Evolutionary conservation across 2,329 filamentous ascomycete genomes (phyloP), one percentile per base, ranked within the genome.

Genomic region (Elsinoe ampelina): DNA sequence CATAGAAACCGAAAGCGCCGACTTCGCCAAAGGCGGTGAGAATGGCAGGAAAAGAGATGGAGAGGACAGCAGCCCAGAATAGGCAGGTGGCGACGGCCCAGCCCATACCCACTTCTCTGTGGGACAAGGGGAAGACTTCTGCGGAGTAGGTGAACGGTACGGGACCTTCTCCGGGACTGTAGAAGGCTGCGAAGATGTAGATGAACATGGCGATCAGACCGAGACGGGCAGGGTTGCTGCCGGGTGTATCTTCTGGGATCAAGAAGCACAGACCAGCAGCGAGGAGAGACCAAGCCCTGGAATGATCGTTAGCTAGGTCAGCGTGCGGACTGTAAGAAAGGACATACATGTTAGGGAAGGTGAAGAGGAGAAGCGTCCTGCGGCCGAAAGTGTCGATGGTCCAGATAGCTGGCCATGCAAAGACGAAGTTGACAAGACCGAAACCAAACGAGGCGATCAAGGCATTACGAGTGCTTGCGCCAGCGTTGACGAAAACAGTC

Each of bases 1-100:
- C 76, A 58, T 85, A 85, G 64, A 85, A 82, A 2, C 80, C 76
- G 62, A 85, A 84, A 1, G 80, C 78, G 5, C 78, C 78, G 2
- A 75, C 74, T 0, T 77, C 70, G 6, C 70, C 75, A 67, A 82
- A 73, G 4, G 71, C 75, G 10, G 55, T 54, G 15, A 78, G 66
- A 63, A 77, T 75, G 5, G 71, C 71, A 1, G 77, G 76, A 61
- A 77, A 78, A 1, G 75, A 74, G 22, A 80, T 70, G 1, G 74
- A 74, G n/a, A 80, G 67, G 2, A 79, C 71, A 3, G 73, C 69
- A 2, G 76, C 75, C 73, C 71, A 80, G 60, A 73, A 75, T 7
- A 74, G 65, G 61, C 73, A 76, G 8, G 72, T 77, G 32, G 73
- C 65, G 11, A 67, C 62, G 11, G 64, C 63, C 57, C 61, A 66